Percentiles rank a stretch among this genome's conserved stretches.
Conservation (phyloP, 768 basidiomycete genomes). For the Agrocybe praecox region DNA sequence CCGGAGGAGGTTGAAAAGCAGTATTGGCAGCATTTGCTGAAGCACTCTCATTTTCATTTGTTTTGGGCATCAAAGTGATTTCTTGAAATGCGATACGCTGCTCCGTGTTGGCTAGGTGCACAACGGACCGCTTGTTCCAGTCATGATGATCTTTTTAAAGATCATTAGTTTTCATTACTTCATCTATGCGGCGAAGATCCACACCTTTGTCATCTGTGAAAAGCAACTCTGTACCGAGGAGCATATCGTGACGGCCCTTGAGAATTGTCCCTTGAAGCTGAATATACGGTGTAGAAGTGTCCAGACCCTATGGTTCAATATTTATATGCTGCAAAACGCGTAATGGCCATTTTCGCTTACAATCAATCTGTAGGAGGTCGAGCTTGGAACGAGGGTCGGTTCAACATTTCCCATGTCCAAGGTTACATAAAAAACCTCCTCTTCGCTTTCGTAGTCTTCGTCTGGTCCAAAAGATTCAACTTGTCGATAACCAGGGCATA, state of each 20-base stretch:
- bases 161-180: neutral
- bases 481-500: slow-evolving; percentile 65
- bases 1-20: slow-evolving; percentile 8
- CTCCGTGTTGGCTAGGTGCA: slow-evolving; percentile 62
- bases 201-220: slow-evolving; percentile 69
- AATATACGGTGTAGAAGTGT: slow-evolving; percentile 75
- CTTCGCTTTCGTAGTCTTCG: slow-evolving; percentile 63
- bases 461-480: slow-evolving; percentile 71
- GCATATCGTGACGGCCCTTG: slow-evolving; percentile 65
- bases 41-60: slow-evolving; percentile 18
- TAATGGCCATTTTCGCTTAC: slow-evolving; percentile 42
- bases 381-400: slow-evolving; percentile 74
- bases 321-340: neutral
- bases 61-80: slow-evolving; percentile 56
- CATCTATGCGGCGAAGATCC: neutral
- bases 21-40: neutral
- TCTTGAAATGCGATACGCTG: slow-evolving; percentile 76
- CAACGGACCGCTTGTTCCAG: slow-evolving; percentile 50
- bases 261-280: slow-evolving; percentile 78
- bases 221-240: slow-evolving; percentile 77
- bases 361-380: slow-evolving; percentile 71
- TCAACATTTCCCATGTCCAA: slow-evolving; percentile 75
- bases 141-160: slow-evolving; percentile 41
- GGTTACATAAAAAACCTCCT: slow-evolving; percentile 69
- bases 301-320: slow-evolving; percentile 56